A percentile compares a stretch with the other conserved stretches of the same genome.
Evolutionary conservation across 306 rosid species (phyloP).

Genomic region (Arachis hypogaea): DNA sequence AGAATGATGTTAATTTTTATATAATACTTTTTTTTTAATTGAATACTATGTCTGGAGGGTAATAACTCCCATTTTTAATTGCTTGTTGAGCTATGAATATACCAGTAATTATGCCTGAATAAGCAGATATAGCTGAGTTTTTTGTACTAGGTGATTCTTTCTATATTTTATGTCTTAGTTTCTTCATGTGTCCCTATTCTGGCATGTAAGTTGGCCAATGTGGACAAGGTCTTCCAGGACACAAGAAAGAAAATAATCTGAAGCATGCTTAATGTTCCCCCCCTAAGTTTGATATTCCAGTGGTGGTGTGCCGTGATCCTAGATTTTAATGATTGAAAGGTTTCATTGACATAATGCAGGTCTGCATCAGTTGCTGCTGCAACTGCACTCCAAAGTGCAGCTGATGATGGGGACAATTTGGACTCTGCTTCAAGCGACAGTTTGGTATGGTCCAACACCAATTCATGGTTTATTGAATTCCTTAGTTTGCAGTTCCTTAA

Average conservation of each 20-base stretch:
- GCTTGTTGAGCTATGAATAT: constrained; percentile 17
- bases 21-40: constrained; percentile 13
- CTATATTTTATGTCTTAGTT: constrained; percentile 16
- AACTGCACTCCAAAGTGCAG: constrained; percentile 58
- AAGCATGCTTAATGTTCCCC: constrained; percentile 9
- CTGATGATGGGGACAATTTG: constrained; percentile 46
- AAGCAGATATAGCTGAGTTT: constrained; percentile 3
- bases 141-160: constrained; percentile 8
- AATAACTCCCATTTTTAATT: not conserved
- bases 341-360: constrained; percentile 53
- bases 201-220: constrained; percentile 10
- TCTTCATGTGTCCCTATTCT: constrained; percentile 37
- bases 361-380: constrained; percentile 76
- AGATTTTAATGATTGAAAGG: constrained; percentile 29
- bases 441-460: constrained; percentile 64
- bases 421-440: constrained; percentile 75
- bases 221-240: constrained; percentile 9
- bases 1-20: not conserved
- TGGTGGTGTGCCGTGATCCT: constrained; percentile 1
- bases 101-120: not conserved
- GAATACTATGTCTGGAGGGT: constrained; percentile 16
- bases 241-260: constrained; percentile 33
- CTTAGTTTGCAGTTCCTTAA: constrained; percentile 20
- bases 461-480: constrained; percentile 14
- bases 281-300: constrained; percentile 7